These are phyloP conservation scores for Podospora pseudopauciseta DNA, from an alignment of 495 filamentous ascomycete species.

Conservation along the genomic window DNA sequence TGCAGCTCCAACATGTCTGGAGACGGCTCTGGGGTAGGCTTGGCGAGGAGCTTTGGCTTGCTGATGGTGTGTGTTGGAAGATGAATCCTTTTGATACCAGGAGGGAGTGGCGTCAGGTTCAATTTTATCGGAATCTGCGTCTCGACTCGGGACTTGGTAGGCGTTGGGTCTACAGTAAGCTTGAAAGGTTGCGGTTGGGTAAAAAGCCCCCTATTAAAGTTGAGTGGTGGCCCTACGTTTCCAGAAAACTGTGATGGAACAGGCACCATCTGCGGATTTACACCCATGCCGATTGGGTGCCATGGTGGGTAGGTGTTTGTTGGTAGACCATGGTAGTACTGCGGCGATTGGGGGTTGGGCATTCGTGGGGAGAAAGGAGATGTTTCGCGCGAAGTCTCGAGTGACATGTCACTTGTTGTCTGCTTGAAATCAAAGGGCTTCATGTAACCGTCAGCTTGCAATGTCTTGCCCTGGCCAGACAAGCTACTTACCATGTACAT, in stretches of 20 bases:
- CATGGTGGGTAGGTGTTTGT: constrained; percentile 5
- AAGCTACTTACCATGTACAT: not conserved
- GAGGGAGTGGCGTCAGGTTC: constrained; percentile 66
- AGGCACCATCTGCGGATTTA: not conserved
- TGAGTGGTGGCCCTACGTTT: constrained; percentile 1
- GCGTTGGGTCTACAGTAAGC: not conserved
- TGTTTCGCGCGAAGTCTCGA: constrained; percentile 41
- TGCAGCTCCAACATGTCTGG: constrained; percentile 77
- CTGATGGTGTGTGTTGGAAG: constrained; percentile 85
- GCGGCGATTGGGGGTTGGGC: constrained; percentile 44
- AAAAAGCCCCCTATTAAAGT: not conserved
- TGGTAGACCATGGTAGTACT: constrained; percentile 40
- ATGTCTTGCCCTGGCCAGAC: not conserved
- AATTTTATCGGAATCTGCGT: constrained; percentile 86
- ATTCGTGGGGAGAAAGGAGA: constrained; percentile 46
- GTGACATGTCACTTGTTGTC: not conserved
- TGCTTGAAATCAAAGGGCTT: constrained; percentile 1
- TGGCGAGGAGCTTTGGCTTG: constrained; percentile 80
- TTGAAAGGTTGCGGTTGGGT: not conserved
- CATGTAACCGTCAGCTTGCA: not conserved
- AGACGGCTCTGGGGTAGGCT: constrained; percentile 54
- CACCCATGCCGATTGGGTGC: not conserved
- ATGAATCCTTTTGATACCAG: constrained; percentile 72
- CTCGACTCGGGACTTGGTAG: constrained; percentile 80
- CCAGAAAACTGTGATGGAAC: not conserved